Evolutionary conservation across 495 filamentous ascomycete genomes (phyloP).

Genomic region (Tuber brumale): DNA sequence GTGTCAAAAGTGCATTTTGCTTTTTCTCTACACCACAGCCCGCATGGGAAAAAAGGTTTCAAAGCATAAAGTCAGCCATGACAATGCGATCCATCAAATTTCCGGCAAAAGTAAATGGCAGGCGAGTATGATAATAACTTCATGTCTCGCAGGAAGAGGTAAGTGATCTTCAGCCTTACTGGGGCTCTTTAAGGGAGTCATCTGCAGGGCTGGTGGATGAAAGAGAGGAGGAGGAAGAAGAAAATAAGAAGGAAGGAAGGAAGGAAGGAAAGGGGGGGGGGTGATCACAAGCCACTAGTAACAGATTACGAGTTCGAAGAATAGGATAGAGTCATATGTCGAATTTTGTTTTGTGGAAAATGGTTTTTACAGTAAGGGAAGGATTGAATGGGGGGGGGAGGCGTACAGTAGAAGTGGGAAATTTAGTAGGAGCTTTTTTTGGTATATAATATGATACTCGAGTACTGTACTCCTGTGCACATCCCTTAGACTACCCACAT

Average conservation of each 20-base stretch:
- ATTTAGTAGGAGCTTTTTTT: background rate
- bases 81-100: background rate
- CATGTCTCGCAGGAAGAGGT: background rate
- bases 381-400: too few species aligned
- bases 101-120: background rate
- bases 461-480: too few species aligned
- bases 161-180: background rate
- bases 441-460: background rate
- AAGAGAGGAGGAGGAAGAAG: background rate
- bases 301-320: background rate
- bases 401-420: too few species aligned
- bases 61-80: background rate
- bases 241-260: background rate
- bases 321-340: background rate
- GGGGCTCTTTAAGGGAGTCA: background rate
- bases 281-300: background rate
- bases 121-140: too few species aligned
- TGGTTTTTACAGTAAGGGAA: background rate
- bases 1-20: too few species aligned
- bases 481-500: too few species aligned
- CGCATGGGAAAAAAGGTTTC: background rate
- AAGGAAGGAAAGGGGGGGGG: background rate
- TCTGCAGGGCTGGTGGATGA: background rate
- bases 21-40: background rate
- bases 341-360: background rate